Conservation (phyloP, 805 yeast species). For the Cyberlindnera galapagoensis region DNA sequence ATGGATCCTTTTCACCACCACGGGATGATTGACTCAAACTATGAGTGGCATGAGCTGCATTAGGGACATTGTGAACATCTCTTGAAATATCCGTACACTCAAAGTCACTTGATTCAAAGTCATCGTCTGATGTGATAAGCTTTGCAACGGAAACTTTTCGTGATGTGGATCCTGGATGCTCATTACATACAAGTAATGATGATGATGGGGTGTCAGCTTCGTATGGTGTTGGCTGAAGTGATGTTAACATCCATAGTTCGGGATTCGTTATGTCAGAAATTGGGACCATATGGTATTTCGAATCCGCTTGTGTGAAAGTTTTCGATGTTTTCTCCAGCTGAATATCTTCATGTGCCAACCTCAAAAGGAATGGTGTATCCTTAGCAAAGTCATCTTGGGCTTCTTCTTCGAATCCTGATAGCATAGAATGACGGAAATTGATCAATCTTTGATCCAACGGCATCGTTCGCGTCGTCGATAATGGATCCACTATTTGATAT, state of each 20-base stretch:
- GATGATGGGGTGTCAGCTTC: not conserved
- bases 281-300: constrained; percentile 4
- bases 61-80: constrained; percentile 41
- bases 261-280: constrained; percentile 2
- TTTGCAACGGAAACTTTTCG: not conserved
- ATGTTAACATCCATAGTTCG: constrained; percentile 4
- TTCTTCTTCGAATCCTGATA: constrained; percentile 52
- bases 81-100: constrained; percentile 40
- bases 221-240: constrained; percentile 1
- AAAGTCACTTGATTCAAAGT: constrained; percentile 4
- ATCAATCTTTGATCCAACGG: constrained; percentile 52
- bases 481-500: constrained; percentile 50
- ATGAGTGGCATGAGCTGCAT: constrained; percentile 30
- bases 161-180: constrained; percentile 1
- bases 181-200: constrained; percentile 10
- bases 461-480: constrained; percentile 41
- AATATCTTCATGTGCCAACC: constrained; percentile 19
- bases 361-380: constrained; percentile 12
- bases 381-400: constrained; percentile 20
- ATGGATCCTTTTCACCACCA: constrained; percentile 45
- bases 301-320: constrained; percentile 2
- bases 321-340: not conserved
- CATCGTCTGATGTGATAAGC: not conserved
- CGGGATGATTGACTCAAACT: constrained; percentile 40
- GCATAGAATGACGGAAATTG: constrained; percentile 37